Percentiles rank a stretch among this genome's conserved stretches.
phyloP scores from a whole-genome alignment of 495 filamentous ascomycete species.

The Parachaetomium inaequale region DNA sequence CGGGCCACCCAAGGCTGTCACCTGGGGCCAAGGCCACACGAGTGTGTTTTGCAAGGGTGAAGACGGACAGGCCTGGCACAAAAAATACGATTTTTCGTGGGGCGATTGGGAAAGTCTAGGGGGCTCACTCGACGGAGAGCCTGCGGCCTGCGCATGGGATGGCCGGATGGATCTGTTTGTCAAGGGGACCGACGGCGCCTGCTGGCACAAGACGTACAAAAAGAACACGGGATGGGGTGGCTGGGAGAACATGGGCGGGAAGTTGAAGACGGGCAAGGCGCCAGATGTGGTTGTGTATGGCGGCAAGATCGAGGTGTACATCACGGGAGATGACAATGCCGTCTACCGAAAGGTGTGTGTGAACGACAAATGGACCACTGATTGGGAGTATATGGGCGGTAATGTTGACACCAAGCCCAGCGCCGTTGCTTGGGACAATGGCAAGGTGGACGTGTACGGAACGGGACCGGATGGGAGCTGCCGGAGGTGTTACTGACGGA shows the following conservation, averaged over 20 bases:
- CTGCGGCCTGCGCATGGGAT: conserved; percentile 25
- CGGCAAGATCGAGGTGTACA: conserved; percentile 36
- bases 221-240: conserved; percentile 16
- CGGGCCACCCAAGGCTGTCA: conserved; percentile 24
- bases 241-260: conserved; percentile 26
- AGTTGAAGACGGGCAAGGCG: conserved; percentile 17
- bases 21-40: conserved; percentile 13
- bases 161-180: conserved; percentile 28
- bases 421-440: conserved; percentile 31
- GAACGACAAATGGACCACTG: conserved; percentile 21
- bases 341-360: conserved; percentile 29
- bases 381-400: conserved; percentile 27
- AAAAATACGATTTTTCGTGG: conserved; percentile 16
- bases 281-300: conserved; percentile 24
- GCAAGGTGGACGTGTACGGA: conserved; percentile 35
- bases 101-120: conserved; percentile 23
- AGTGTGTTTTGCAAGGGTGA: conserved; percentile 26
- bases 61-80: conserved; percentile 28
- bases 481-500: conserved; percentile 15
- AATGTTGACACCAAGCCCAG: conserved; percentile 28
- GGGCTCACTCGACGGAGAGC: conserved; percentile 19
- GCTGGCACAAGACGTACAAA: conserved; percentile 28
- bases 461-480: conserved; percentile 15
- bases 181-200: conserved; percentile 25
- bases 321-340: conserved; percentile 25